A percentile compares a stretch with the other conserved stretches of the same genome.
phyloP scores from a whole-genome alignment of 306 rosid genomes.

The Betula pendula region DNA sequence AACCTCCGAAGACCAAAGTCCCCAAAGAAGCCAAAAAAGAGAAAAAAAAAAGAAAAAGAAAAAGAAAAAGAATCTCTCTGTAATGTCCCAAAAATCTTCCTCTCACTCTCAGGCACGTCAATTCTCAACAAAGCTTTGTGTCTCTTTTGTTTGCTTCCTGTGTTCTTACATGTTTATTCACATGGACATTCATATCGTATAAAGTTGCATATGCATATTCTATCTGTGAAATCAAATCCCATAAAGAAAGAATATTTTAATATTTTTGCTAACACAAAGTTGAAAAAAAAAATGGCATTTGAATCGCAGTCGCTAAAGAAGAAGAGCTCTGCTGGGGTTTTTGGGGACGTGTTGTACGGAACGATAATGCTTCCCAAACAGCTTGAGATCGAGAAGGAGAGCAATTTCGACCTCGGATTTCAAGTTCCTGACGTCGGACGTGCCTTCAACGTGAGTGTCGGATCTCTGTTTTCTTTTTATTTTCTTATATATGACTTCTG shows the following conservation, averaged over 20 bases:
- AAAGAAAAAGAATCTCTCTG: not conserved
- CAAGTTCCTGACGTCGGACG: constrained; percentile 58
- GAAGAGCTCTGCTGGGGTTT: constrained; percentile 39
- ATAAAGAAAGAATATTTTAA: not conserved
- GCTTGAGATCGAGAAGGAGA: constrained; percentile 38
- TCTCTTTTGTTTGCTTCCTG: not conserved
- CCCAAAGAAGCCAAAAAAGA: not conserved
- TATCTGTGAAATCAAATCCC: too few relatives aligned
- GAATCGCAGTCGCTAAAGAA: constrained; percentile 53
- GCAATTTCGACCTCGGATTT: constrained; percentile 39
- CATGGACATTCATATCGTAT: not conserved
- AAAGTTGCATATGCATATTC: not conserved
- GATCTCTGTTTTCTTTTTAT: not conserved
- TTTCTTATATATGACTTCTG: not conserved
- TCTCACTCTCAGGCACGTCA: constrained; percentile 58
- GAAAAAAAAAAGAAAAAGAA: not conserved
- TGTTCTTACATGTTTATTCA: not conserved
- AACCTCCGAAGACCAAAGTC: not conserved
- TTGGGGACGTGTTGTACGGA: constrained; percentile 53
- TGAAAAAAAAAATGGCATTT: constrained; percentile 46
- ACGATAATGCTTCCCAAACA: constrained; percentile 47
- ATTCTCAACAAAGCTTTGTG: constrained; percentile 8
- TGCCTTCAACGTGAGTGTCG: constrained; percentile 33
- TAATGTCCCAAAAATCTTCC: constrained; percentile 52
- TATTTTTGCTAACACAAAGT: not conserved